Conservation (phyloP, 2,329 filamentous ascomycete genomes). For the Alternaria brassicae region DNA sequence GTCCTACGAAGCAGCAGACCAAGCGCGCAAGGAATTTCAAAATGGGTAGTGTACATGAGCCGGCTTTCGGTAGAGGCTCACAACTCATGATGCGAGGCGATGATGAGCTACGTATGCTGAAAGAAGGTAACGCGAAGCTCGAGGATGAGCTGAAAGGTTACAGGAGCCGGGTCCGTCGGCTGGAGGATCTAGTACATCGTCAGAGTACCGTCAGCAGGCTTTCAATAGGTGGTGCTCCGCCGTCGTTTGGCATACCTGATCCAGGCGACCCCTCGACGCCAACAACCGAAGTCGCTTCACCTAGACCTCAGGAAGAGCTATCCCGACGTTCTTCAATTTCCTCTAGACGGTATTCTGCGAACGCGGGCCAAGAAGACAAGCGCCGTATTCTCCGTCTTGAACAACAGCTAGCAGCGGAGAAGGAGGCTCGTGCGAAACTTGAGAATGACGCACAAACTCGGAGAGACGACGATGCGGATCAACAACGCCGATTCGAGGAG, state of each 20-base stretch:
- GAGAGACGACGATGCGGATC: constrained; percentile 63
- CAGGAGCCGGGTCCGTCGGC: constrained; percentile 87
- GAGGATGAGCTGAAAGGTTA: constrained; percentile 76
- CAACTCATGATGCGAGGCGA: constrained; percentile 80
- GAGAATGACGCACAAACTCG: constrained; percentile 73
- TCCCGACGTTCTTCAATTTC: constrained; percentile 67
- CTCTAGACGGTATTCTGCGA: constrained; percentile 67
- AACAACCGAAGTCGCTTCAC: constrained; percentile 45
- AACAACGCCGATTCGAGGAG: constrained; percentile 77
- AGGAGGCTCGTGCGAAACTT: constrained; percentile 69
- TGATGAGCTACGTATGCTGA: constrained; percentile 71
- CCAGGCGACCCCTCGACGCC: constrained; percentile 48
- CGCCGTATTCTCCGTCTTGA: constrained; percentile 74
- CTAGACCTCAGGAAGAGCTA: constrained; percentile 52
- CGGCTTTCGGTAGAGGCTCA: constrained; percentile 84
- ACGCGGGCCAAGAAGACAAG: constrained; percentile 66
- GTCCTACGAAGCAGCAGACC: constrained; percentile 83
- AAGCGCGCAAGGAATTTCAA: constrained; percentile 94
- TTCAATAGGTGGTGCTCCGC: constrained; percentile 57
- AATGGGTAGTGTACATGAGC: constrained; percentile 92
- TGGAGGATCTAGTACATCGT: constrained; percentile 91
- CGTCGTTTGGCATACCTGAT: constrained; percentile 43
- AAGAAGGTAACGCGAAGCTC: constrained; percentile 63
- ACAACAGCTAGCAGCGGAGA: constrained; percentile 76
- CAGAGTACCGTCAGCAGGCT: constrained; percentile 68